Base-by-base conservation (phyloP, 495 filamentous ascomycete species). In the Rhizodiscina lignyota region DNA sequence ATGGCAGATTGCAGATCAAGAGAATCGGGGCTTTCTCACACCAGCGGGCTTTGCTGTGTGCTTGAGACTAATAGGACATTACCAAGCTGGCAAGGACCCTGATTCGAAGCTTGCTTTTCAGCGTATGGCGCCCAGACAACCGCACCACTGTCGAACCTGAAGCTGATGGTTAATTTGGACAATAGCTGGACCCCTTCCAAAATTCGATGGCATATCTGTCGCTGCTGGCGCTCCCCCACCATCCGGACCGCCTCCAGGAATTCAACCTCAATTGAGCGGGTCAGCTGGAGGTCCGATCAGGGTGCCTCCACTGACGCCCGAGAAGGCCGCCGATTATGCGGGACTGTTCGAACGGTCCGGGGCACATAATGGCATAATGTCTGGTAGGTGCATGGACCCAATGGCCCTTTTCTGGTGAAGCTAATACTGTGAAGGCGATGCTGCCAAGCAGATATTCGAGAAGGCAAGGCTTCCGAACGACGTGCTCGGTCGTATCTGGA, bases 1-100 rank as follows among this genome's bases (percentile, higher is more conserved):
- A 69, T 97, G 89, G 89, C 85, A 94, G 59, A 86, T 97, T 51
- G 91, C 89, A 37, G 89, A 97, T 58, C 83, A 71, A 44, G 87
- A 94, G 59, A 97, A 96, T 59, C 72, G 85, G 40, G 89, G 91
- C 39, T 74, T 94, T 34, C 66, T 97, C 50, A 93, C 83, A 26
- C 83, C 81, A 2, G 67, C 82, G 31, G 91, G 86, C 46, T 97
- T 97, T 56, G 79, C 83, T 20, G 66, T 93, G 49, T 89, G 87
- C 16, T 59, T 97, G 50, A 68, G 89, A 44, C 72, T 97, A 59
- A 96, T 97, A 51, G 89, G 84, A 39, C 86, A 94, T 58, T 87
- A 84, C 30, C 89, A 97, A 62, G 79, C 77, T 50, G 79, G 80
- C 38, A 72, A 76, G 48, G 68, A 77, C 44, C 83, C 84, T 3